Percentiles rank a stretch among this genome's conserved stretches.
Evolutionary conservation across 2,329 filamentous ascomycete species (phyloP).

Genomic region (Aspergillus phoenicis): DNA sequence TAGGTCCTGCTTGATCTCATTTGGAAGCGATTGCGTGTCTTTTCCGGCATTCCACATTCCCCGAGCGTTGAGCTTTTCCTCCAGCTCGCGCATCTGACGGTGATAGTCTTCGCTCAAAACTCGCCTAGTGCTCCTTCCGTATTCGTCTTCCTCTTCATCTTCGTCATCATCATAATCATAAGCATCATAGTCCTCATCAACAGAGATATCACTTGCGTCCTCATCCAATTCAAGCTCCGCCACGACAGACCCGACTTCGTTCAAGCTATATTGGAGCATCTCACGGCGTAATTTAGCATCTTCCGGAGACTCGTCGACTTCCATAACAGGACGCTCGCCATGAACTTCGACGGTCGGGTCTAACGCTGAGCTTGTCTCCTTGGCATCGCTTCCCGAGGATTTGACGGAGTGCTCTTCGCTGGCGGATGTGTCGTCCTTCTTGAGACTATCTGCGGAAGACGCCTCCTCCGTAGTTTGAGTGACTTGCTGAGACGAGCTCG

Average conservation of each 20-base stretch:
- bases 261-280: constrained; percentile 87
- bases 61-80: constrained; percentile 68
- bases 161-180: constrained; percentile 54
- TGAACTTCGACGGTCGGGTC: constrained; percentile 26
- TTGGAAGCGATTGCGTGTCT: constrained; percentile 38
- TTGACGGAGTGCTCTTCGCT: not conserved
- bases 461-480: not conserved
- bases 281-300: constrained; percentile 79
- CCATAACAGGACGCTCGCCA: constrained; percentile 57
- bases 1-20: constrained; percentile 35
- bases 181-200: constrained; percentile 59
- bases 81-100: constrained; percentile 80
- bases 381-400: constrained; percentile 12
- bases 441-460: not conserved
- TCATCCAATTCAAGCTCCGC: constrained; percentile 87
- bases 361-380: constrained; percentile 16
- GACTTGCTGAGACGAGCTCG: constrained; percentile 17
- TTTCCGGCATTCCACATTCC: constrained; percentile 62
- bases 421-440: not conserved
- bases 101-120: constrained; percentile 75
- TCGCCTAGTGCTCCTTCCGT: constrained; percentile 70
- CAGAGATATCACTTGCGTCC: constrained; percentile 51
- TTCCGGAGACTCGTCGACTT: constrained; percentile 74
- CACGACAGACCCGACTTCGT: constrained; percentile 87
- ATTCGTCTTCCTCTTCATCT: constrained; percentile 72